phyloP scores from a whole-genome alignment of 2,329 filamentous ascomycete genomes.

The Tolypocladium inflatum region DNA sequence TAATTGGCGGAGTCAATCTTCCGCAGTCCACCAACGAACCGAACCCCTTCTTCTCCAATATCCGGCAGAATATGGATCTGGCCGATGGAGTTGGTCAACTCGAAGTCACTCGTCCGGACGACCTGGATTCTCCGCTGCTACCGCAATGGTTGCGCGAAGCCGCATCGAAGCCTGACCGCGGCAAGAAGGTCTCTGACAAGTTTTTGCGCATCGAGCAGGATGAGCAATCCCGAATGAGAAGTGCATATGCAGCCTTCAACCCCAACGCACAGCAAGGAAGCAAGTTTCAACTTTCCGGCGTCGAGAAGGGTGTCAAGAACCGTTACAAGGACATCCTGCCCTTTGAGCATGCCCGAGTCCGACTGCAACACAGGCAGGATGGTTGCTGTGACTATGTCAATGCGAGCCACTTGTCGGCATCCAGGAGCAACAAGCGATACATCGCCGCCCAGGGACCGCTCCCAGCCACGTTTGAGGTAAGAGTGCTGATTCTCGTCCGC shows the following conservation, averaged over 20 bases:
- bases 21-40: conserved; percentile 58
- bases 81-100: conserved; percentile 86
- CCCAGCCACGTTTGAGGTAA: conserved; percentile 81
- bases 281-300: conserved; percentile 70
- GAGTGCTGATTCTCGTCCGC: conserved; percentile 26
- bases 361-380: conserved; percentile 55
- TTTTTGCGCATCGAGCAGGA: conserved; percentile 77
- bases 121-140: conserved; percentile 41
- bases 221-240: conserved; percentile 88
- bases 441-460: conserved; percentile 93
- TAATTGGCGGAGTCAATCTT: conserved; percentile 84
- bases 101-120: conserved; percentile 39
- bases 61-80: conserved; percentile 92
- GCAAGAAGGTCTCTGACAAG: conserved; percentile 70
- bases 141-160: conserved; percentile 72
- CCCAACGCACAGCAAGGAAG: conserved; percentile 18
- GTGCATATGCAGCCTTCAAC: conserved; percentile 50
- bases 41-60: conserved; percentile 93
- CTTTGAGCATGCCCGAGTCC: conserved; percentile 88
- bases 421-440: conserved; percentile 80
- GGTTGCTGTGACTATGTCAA: conserved; percentile 91
- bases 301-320: conserved; percentile 93
- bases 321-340: conserved; percentile 97
- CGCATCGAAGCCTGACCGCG: conserved; percentile 57
- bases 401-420: conserved; percentile 74